Base-by-base conservation (phyloP, 345 rosid genomes). In the Camelina hispida region DNA sequence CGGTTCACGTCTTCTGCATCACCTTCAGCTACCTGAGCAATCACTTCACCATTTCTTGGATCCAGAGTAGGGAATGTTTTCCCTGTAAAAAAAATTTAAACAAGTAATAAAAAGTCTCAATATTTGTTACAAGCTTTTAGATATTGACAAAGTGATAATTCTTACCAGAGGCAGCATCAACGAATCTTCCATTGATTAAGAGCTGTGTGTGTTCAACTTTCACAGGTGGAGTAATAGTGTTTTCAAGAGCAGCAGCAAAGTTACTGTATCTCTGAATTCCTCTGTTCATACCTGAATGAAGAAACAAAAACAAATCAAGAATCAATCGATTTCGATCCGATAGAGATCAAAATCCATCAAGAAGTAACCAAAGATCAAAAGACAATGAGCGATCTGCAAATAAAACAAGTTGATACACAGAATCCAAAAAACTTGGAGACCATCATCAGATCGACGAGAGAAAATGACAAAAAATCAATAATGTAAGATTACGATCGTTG, bases 81-180 rank as follows among this genome's bases (percentile, higher is more conserved):
- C 10, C 87, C 88, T 87, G 68, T 6, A 61, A 9, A 30, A 30
- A 30, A 0, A 32, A 3, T 14, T 16, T 1, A 54, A 14, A 42
- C 47, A 25, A 13, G 62, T 22, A 22, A 22, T 22, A 34, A 34
- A 38, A 46, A 10, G 9, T 14, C 10, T 32, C 25, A 9, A 1
- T 6, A 54, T 25, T 9, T 28, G 0, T 28, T 66, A 55, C 20
- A 43, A 44, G 43, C 5, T 20, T 51, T 42, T 3, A 63, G 34
- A 55, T 40, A 74, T 22, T 54, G 14, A 30, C 38, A 56, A 62
- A 22, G 67, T 14, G 23, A 0, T 34, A 34, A 28, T 7, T 46
- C 20, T 74, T 55, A 94, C 98, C 99, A 78, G 99, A 90, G 35
- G 85, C 97, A 0, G 99, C 72, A 83, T 89, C 96, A 64, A 90